Base-by-base conservation (phyloP, 169 alveolate genomes). In the Cryptosporidium meleagridis region DNA sequence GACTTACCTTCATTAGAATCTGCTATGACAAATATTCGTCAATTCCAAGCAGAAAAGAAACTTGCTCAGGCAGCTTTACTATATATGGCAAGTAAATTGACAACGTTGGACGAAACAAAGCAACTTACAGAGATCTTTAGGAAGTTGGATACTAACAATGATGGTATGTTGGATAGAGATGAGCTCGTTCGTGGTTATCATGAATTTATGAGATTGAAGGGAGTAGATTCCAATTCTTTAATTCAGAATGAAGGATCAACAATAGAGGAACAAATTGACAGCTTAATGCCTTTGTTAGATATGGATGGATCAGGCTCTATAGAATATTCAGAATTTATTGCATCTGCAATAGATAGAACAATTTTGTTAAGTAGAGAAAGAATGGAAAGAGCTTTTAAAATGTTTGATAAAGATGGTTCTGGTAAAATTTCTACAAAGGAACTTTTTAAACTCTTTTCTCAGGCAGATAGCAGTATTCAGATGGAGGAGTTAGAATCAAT, bases 381-480 rank as follows among this genome's bases (percentile, higher is more conserved):
- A 48, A 92, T 98, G 85, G 97, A 97, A 86, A 89, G 93, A 48
- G 99, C 99, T 26, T 98, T 98, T 92, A 94, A 93, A 44, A 92
- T 97, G 94, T 97, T 98, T 91, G 99, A 98, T 91, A 91, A 93
- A 52, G 99, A 98, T 87, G 96, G 96, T n/a, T 96, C 97, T 85
- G 99, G 99, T 0, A 93, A 94, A 31, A 96, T 98, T 12, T 95
- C 98, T 9, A 93, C 97, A 14, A 95, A 94, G 45, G 99, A 98
- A 85, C 72, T 98, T 39, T 95, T 97, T 61, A 96, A 93, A 33
- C 85, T 96, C 62, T 93, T 95, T 84, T 80, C 89, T 0, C 89
- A 80, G 68, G 92, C 84, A 39, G 95, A 94, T 23, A 86, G 93
- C 23, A 94, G 93, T 45, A 75, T 95, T 12, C 85, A 93, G 35